These are phyloP conservation scores for Clavariopsis aquatica DNA, from an alignment of 495 filamentous ascomycete species.

Conservation along the genomic window DNA sequence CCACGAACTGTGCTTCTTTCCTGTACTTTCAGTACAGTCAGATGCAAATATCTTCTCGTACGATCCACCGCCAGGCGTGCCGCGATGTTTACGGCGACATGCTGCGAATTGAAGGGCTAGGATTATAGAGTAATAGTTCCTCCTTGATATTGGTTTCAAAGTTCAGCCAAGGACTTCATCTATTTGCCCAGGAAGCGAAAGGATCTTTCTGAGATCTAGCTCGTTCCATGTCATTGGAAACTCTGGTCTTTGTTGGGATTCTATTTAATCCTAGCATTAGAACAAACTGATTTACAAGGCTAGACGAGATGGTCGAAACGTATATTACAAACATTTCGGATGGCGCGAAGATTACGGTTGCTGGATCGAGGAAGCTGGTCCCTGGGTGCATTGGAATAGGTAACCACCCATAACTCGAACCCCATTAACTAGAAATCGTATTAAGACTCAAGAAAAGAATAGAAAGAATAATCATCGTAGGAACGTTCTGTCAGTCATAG, in stretches of 20 bases:
- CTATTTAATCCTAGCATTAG: background rate
- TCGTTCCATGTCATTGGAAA: background rate
- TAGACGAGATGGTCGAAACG: too few relatives aligned
- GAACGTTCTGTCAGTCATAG: too few relatives aligned
- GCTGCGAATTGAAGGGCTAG: background rate
- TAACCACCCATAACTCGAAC: too few relatives aligned
- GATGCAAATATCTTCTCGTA: background rate
- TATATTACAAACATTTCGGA: too few relatives aligned
- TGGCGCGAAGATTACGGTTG: too few relatives aligned
- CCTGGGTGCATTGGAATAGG: too few relatives aligned
- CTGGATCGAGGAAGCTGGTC: too few relatives aligned
- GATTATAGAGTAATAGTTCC: background rate
- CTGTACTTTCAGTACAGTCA: background rate
- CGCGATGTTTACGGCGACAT: background rate
- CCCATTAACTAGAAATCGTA: too few relatives aligned
- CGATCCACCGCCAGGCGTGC: background rate
- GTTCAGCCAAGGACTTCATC: background rate
- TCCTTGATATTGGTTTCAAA: background rate
- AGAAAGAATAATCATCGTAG: too few relatives aligned
- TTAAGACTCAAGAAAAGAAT: too few relatives aligned
- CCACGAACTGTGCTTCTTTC: background rate
- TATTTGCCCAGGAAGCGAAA: background rate
- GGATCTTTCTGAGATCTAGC: background rate
- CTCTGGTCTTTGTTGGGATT: background rate
- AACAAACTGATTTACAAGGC: background rate